Base-by-base conservation (phyloP, 148 eudicot genomes). In the Camellia granthamiana region DNA sequence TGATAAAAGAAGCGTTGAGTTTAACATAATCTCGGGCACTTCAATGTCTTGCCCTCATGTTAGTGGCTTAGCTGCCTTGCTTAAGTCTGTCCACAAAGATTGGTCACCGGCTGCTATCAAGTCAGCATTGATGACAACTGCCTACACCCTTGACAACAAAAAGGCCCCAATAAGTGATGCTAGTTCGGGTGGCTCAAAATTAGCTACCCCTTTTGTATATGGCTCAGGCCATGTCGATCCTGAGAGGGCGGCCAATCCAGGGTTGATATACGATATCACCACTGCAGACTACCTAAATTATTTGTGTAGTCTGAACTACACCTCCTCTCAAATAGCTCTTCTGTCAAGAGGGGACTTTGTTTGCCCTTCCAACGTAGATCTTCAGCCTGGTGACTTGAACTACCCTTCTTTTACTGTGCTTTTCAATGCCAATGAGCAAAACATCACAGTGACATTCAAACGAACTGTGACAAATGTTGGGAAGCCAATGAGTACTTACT, bases 161-260 rank as follows among this genome's bases (percentile, higher is more conserved):
- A 84, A 83, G 16, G 71, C 74, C 18, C 83, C 81, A 5, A 92
- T 92, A 41, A 54, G 83, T 0, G 97, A 92, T 74, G 81, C 86
- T 3, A 84, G 54, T 6, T 82, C 89, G 0, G 72, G 58, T 14
- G 60, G 68, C n/a, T 84, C 92, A 58, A 82, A 75, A 14, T 76
- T 12, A 2, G 97, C 97, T 3, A 84, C 90, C 66, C 92, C 97
- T 8, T 92, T 90, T 79, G 89, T 88, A 3, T 87, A 83, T 58
- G 93, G 97, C n/a, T 92, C 94, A 0, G 97, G 97, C n/a, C 94
- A 92, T 38, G 91, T 88, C 1, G 87, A 90, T 82, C 97, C 94
- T 1, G 90, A 89, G 38, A 79, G 69, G 51, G 97, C 97, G 3
- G 65, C 90, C 0, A 83, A 92, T 52, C 97, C 97, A 0, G 97